Base-by-base conservation (phyloP, 2,329 filamentous ascomycete genomes). In the Penicillium freii region DNA sequence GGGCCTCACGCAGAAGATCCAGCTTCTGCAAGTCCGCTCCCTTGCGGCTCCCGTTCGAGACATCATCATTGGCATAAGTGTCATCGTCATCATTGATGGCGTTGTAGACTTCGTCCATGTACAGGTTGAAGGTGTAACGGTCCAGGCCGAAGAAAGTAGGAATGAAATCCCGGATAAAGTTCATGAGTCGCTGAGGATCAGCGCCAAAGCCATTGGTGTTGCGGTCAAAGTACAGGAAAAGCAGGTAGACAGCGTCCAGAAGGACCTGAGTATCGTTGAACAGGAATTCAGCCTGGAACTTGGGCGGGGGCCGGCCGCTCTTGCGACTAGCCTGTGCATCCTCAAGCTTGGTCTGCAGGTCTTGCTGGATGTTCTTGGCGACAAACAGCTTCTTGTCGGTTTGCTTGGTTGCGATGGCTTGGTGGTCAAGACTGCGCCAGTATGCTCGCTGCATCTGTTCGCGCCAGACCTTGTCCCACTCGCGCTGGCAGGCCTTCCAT, bases 381-480 rank as follows among this genome's bases (percentile, higher is more conserved):
- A 93, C 90, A 59, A 97, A 90, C 64, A 91, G 88, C 65, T 92
- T 89, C 83, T 97, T 97, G 76, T 99, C 94, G 38, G 84, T 87
- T 62, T 87, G 85, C 77, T 94, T 96, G 68, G 91, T 90, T 52
- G 91, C 87, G 58, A 96, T 92, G 21, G 92, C 92, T 83, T 97
- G 96, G 70, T 99, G 94, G 70, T 99, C 94, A 51, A 99, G 85
- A 73, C 92, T 96, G 79, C 92, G 95, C 77, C 95, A 90, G 76
- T 97, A 96, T 79, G 96, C 93, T 69, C 89, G 88, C 71, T 96
- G 89, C 25, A 93, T 97, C 77, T 97, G 94, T 49, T 91, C 88
- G 62, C 94, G 91, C 94, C 94, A 99, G 8, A 99, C 92, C 76
- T 97, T 97, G 75, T 97, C 92, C 94, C 94, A 99, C 72, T 99